phyloP scores from a whole-genome alignment of 2,329 filamentous ascomycete genomes.

The Sporothrix dimorphospora region DNA sequence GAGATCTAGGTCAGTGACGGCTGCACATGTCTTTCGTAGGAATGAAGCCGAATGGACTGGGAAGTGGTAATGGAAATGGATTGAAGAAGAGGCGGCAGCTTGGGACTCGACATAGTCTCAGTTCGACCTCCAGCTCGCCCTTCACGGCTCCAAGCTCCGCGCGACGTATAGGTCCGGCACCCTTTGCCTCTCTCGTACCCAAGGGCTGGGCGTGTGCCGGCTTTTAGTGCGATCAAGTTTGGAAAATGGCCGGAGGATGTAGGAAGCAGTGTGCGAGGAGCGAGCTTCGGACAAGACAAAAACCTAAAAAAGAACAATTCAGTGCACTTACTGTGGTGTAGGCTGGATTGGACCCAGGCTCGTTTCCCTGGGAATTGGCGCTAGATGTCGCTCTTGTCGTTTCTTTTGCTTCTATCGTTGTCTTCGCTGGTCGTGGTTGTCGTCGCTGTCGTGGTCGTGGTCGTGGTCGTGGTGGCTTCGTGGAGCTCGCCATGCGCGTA shows the following conservation, averaged over 20 bases:
- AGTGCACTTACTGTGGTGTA: not conserved
- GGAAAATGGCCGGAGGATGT: not conserved
- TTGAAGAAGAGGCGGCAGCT: too few relatives aligned
- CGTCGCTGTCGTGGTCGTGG: not conserved
- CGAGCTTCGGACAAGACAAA: not conserved
- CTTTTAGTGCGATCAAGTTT: not conserved
- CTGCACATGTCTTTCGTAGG: not conserved
- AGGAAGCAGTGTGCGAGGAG: not conserved
- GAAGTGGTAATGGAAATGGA: too few relatives aligned
- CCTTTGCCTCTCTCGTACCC: not conserved
- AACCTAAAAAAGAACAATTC: not conserved
- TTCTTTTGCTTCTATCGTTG: too few relatives aligned
- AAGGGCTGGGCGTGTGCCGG: not conserved
- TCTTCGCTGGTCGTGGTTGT: not conserved
- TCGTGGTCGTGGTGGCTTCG: not conserved
- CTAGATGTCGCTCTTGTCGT: not conserved
- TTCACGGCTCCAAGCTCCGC: not conserved
- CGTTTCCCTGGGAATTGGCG: not conserved
- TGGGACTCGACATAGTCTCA: not conserved
- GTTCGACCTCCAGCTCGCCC: not conserved
- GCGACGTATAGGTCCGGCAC: not conserved
- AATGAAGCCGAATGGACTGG: not conserved
- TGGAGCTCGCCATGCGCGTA: not conserved
- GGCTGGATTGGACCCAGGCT: not conserved
- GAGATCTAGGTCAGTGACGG: not conserved